These are phyloP conservation scores for Chalciporus piperatoides DNA, from an alignment of 1,284 basidiomycete species.

Conservation along the genomic window DNA sequence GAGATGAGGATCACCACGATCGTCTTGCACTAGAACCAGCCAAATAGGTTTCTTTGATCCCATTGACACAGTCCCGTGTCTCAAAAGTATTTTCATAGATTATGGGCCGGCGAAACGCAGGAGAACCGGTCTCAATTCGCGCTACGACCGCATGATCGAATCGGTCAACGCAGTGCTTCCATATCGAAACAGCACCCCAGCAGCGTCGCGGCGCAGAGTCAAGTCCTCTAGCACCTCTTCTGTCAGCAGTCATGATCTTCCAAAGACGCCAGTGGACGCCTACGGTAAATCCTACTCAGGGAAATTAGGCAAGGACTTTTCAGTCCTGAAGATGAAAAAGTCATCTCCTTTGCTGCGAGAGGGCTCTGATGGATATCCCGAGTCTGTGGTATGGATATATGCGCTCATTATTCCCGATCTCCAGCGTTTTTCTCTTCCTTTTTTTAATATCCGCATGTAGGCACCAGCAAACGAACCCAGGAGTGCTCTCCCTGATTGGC, in stretches of 20 bases:
- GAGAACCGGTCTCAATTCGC: conserved; percentile 51
- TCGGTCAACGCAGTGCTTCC: conserved; percentile 45
- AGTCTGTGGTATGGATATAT: conserved; percentile 35
- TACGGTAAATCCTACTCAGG: conserved; percentile 35
- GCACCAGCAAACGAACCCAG: conserved; percentile 13
- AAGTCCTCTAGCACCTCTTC: conserved; percentile 46
- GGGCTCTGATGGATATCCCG: conserved; percentile 9
- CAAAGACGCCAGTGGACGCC: conserved; percentile 43
- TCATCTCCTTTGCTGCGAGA: conserved; percentile 11
- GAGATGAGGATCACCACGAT: not conserved
- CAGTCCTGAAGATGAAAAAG: conserved; percentile 41
- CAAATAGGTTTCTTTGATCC: conserved; percentile 18
- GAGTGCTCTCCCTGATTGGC: conserved; percentile 43
- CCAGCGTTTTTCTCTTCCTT: conserved; percentile 12
- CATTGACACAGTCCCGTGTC: not conserved
- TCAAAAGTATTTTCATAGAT: conserved; percentile 11
- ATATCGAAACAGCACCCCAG: conserved; percentile 17
- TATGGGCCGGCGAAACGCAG: conserved; percentile 39
- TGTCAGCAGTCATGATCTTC: conserved; percentile 38
- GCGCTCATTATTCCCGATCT: conserved; percentile 18
- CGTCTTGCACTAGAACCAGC: conserved; percentile 3
- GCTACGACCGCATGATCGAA: conserved; percentile 63
- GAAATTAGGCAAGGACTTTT: conserved; percentile 39
- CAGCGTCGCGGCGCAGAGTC: conserved; percentile 29
- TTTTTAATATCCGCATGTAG: conserved; percentile 19